Base-by-base conservation (phyloP, 129 eudicot species). In the Arctium minus region DNA sequence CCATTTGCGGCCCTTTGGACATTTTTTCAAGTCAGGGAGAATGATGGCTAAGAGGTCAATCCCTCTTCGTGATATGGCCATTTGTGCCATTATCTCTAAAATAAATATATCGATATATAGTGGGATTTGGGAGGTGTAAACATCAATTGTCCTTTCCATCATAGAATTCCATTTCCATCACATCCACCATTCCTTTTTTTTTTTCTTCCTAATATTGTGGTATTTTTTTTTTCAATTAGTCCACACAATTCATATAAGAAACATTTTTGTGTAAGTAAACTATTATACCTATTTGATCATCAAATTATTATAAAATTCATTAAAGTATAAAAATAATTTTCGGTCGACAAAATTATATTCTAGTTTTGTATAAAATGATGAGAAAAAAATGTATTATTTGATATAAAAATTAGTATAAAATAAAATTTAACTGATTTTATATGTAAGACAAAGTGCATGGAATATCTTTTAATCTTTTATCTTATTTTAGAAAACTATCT, bases 111-210 rank as follows among this genome's bases (percentile, higher is more conserved):
- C 27, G 27, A 22, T 22, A 22, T 22, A 22, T 22, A 22, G 27
- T 22, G 27, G 27, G 27, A 22, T 15, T 56, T 17, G 67, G 29
- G 8, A 56, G 70, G 56, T 75, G 71, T 82, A 33, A 18, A 46
- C 76, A 46, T 76, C 80, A 15, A 70, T 82, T 75, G 71, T 75
- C 72, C 40, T 82, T 82, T 75, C 60, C 72, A 35, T 35, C 77
- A 82, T 82, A 76, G 77, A 82, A 76, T 82, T 82, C 86, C 81
- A 76, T 75, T 82, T 82, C 81, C 77, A 35, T 75, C 86, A 75
- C 86, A 75, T 82, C 71, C 7, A 46, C 72, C 60, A 3, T 82
- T 64, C 8, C 80, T 53, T 17, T 67, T 82, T 82, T 68, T 12
- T 60, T 42, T 56, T 29, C 3, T 17, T 56, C 67, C 67, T 15